Conservation (phyloP, 2,329 filamentous ascomycete species). For the Pseudogymnoascus sp. region DNA sequence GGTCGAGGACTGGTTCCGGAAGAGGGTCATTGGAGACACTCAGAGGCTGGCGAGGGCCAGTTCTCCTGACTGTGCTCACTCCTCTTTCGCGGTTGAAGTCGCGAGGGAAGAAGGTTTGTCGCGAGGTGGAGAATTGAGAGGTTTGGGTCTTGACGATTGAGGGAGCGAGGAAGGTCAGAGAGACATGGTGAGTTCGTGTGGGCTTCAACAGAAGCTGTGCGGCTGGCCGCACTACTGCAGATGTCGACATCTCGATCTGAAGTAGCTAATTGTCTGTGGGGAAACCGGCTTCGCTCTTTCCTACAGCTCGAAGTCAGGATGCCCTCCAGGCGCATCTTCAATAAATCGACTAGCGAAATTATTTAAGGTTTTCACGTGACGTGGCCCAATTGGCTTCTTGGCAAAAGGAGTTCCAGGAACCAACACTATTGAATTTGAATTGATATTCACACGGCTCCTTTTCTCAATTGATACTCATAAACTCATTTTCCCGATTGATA, state of each 20-base stretch:
- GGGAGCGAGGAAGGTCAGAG: constrained; percentile 27
- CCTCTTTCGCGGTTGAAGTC: constrained; percentile 77
- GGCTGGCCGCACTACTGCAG: constrained; percentile 21
- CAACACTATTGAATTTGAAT: background rate
- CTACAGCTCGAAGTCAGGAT: constrained; percentile 7
- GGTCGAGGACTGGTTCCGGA: constrained; percentile 59
- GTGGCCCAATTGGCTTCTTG: background rate
- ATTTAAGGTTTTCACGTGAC: constrained; percentile 10
- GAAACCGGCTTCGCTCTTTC: background rate
- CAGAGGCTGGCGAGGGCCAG: constrained; percentile 65
- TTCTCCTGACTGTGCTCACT: constrained; percentile 70
- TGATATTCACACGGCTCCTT: background rate
- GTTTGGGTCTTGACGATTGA: constrained; percentile 21
- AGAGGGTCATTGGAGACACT: constrained; percentile 64
- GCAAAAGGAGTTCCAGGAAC: background rate
- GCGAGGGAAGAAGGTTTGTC: constrained; percentile 31
- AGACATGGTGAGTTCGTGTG: constrained; percentile 15
- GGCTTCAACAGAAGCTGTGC: constrained; percentile 14
- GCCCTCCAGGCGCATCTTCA: constrained; percentile 1
- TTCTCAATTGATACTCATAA: background rate
- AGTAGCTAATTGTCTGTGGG: constrained; percentile 15
- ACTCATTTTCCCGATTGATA: background rate
- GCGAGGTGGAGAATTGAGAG: constrained; percentile 27
- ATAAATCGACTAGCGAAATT: constrained; percentile 6
- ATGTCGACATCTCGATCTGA: constrained; percentile 22